These are phyloP conservation scores for Aspergillus egyptiacus DNA, from an alignment of 495 filamentous ascomycete genomes.

Conservation along the genomic window DNA sequence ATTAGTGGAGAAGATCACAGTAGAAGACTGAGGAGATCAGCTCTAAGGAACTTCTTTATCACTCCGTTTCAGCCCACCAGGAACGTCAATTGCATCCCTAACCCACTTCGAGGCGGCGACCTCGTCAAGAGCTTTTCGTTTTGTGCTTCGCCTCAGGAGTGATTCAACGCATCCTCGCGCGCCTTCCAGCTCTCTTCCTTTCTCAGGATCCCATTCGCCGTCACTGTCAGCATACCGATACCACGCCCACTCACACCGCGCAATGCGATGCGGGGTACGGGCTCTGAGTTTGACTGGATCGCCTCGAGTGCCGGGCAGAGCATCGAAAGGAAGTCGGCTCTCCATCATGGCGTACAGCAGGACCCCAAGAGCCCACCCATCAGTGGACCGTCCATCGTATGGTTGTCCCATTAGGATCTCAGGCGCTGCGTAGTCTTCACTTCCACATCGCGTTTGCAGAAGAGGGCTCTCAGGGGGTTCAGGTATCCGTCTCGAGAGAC, in stretches of 20 bases:
- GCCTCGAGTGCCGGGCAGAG: constrained; percentile 64
- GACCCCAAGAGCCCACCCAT: constrained; percentile 94
- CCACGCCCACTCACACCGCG: constrained; percentile 92
- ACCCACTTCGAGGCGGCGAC: constrained; percentile 75
- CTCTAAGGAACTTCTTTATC: constrained; percentile 57
- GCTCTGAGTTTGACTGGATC: constrained; percentile 62
- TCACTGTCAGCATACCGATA: constrained; percentile 70
- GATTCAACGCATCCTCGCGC: constrained; percentile 77
- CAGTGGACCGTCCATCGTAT: constrained; percentile 88
- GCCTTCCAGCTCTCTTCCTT: constrained; percentile 59
- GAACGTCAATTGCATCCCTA: constrained; percentile 60
- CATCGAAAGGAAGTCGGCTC: constrained; percentile 86
- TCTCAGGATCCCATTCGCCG: constrained; percentile 58
- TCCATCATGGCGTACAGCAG: constrained; percentile 92
- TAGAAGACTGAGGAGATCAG: too few species aligned
- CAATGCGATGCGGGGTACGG: constrained; percentile 86
- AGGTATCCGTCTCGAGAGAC: constrained; percentile 77
- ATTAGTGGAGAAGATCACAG: constrained; percentile 7
- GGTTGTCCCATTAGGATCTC: constrained; percentile 93
- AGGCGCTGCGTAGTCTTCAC: constrained; percentile 94
- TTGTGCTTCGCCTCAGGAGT: constrained; percentile 70
- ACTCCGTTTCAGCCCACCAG: constrained; percentile 61
- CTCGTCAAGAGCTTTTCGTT: constrained; percentile 64
- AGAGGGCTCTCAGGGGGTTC: constrained; percentile 62
- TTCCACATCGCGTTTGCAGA: constrained; percentile 84